A percentile compares a stretch with the other conserved stretches of the same genome.
phyloP scores from a whole-genome alignment of 2,329 filamentous ascomycete genomes.

The Claviceps sp. region DNA sequence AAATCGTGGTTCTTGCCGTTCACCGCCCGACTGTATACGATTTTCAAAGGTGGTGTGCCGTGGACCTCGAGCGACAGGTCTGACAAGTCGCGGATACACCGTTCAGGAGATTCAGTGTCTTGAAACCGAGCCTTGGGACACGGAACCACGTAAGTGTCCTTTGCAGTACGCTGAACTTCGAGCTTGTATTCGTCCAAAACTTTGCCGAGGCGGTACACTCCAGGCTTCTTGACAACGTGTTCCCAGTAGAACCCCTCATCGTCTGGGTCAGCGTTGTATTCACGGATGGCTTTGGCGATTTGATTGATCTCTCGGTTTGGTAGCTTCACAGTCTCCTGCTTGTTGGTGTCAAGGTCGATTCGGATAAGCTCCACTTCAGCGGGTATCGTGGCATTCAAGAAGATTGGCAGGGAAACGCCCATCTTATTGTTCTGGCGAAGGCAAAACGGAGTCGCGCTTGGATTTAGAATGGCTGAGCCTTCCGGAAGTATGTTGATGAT shows the following conservation, averaged over 20 bases:
- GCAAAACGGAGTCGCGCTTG: slow-evolving; percentile 68
- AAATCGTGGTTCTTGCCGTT: slow-evolving; percentile 75
- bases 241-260: slow-evolving; percentile 52
- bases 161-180: slow-evolving; percentile 65
- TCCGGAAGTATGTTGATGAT: slow-evolving; percentile 97
- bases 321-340: slow-evolving; percentile 69
- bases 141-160: slow-evolving; percentile 70
- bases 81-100: slow-evolving; percentile 80
- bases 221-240: slow-evolving; percentile 69
- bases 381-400: slow-evolving; percentile 86
- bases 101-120: slow-evolving; percentile 45
- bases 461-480: slow-evolving; percentile 84
- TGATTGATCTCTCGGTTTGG: slow-evolving; percentile 59
- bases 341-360: slow-evolving; percentile 67
- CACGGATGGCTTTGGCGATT: slow-evolving; percentile 55
- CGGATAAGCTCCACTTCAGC: slow-evolving; percentile 80
- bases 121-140: slow-evolving; percentile 72
- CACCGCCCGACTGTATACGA: slow-evolving; percentile 80
- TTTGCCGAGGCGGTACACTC: slow-evolving; percentile 71
- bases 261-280: slow-evolving; percentile 49
- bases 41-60: slow-evolving; percentile 80
- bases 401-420: slow-evolving; percentile 60
- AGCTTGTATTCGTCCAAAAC: slow-evolving; percentile 90
- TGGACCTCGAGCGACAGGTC: slow-evolving; percentile 71
- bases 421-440: slow-evolving; percentile 49